Evolutionary conservation across 495 filamentous ascomycete species (phyloP).

Genomic region (Cudoniella acicularis): DNA sequence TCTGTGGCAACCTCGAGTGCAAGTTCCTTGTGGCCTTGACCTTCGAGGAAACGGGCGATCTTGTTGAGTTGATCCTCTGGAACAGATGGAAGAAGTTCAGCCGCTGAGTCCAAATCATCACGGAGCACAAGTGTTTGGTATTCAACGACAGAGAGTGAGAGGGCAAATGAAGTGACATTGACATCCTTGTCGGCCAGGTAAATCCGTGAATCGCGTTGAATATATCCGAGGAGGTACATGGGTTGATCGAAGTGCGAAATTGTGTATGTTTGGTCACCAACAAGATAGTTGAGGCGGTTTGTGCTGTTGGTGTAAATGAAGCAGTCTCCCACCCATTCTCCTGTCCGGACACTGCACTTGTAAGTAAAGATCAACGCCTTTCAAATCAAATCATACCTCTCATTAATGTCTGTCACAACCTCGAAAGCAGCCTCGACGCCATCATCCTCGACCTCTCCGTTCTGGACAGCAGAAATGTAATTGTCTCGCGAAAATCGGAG

Average conservation of each 20-base stretch:
- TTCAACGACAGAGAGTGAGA: conserved; percentile 92
- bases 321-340: conserved; percentile 96
- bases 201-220: conserved; percentile 86
- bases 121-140: conserved; percentile 96
- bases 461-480: conserved; percentile 75
- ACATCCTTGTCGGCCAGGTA: conserved; percentile 97
- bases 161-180: conserved; percentile 79
- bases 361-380: background rate
- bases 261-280: conserved; percentile 98
- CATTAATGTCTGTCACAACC: conserved; percentile 89
- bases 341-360: conserved; percentile 70
- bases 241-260: conserved; percentile 94
- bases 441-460: conserved; percentile 84
- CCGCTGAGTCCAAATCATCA: conserved; percentile 89
- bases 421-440: conserved; percentile 97
- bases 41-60: conserved; percentile 96
- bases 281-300: conserved; percentile 96
- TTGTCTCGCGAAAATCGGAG: conserved; percentile 85
- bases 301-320: conserved; percentile 98
- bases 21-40: conserved; percentile 92
- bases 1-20: conserved; percentile 96
- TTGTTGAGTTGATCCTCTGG: conserved; percentile 92
- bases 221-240: conserved; percentile 93
- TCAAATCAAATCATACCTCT: conserved; percentile 62
- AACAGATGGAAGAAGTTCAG: conserved; percentile 76